Evolutionary conservation across 1,284 basidiomycete species (phyloP).

Genomic region (Albatrellus sp.): DNA sequence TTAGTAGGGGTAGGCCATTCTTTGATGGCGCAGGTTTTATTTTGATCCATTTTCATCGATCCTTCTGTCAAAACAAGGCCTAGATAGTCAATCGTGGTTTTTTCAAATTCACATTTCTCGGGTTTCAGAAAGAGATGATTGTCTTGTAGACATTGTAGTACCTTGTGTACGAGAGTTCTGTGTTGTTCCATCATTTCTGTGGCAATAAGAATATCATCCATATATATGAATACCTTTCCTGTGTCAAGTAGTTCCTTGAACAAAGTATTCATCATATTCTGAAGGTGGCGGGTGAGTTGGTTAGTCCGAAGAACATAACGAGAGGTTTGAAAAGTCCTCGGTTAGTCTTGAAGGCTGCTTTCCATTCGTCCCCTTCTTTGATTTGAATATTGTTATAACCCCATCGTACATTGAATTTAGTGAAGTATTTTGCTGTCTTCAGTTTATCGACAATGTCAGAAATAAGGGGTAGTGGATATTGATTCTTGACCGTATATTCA

Average conservation of each 20-base stretch:
- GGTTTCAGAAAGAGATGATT: no score
- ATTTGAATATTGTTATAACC: conserved; percentile 22
- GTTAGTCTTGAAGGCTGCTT: conserved; percentile 20
- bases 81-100: conserved; percentile 32
- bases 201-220: no score
- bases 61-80: conserved; percentile 15
- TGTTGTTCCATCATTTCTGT: conserved; percentile 12
- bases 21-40: conserved; percentile 3
- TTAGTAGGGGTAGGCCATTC: conserved; percentile 7
- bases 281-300: conserved; percentile 15
- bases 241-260: no score
- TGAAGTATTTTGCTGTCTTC: conserved; percentile 12
- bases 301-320: conserved; percentile 29
- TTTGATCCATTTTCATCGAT: conserved; percentile 7
- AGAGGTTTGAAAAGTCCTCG: conserved; percentile 24
- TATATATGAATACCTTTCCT: no score
- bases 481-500: conserved; percentile 19
- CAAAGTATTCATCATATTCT: no score
- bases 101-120: no score
- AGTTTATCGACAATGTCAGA: conserved; percentile 16
- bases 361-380: conserved; percentile 23
- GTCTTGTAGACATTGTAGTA: no score
- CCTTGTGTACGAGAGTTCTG: no score
- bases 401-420: conserved; percentile 17
- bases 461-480: conserved; percentile 20